Base-by-base conservation (phyloP, 75 land plant genomes). In the Pinus taeda region DNA sequence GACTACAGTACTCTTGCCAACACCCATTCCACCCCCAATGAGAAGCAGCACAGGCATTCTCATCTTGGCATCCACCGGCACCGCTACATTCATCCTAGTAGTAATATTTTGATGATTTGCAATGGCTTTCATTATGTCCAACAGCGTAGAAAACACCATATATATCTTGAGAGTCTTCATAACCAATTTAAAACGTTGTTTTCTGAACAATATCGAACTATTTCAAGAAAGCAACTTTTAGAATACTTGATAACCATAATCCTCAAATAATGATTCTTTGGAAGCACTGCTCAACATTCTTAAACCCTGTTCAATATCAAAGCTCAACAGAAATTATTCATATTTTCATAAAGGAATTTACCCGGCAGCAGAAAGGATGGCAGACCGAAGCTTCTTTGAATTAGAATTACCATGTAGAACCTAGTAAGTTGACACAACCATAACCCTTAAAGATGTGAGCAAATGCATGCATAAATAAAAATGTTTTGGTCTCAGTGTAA, bases 21-120 rank as follows among this genome's bases (percentile, higher is more conserved):
- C 97, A 0, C 97, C 95, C 95, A 94, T 94, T 7, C 95, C 97
- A 59, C 97, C 97, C 57, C 97, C 97, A 77, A 94, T 92, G 24
- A 94, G 78, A 53, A 93, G 92, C 18, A 93, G 83, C 57, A 93
- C 92, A 15, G 96, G 94, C 75, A 89, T 85, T 69, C 97, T 74
- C 9, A 83, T 42, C 17, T 15, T 69, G 80, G 55, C 56, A 82
- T 29, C 55, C 26, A 49, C 22, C 64, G 42, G 77, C 74, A 64
- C 53, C 60, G 81, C 56, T 74, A 66, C 72, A 73, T 79, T 60
- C 59, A 45, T 73, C 79, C 49, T 60, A 45, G 18, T 73, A 56
- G 37, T 29, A 55, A 74, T 4, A 74, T 15, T 74, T 17, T 11
- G 71, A 20, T 39, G 17, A 8, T 67, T 42, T n/a, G 86, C 77